Conservation (phyloP, 768 basidiomycete genomes). For the Mycena olivaceomarginata region DNA sequence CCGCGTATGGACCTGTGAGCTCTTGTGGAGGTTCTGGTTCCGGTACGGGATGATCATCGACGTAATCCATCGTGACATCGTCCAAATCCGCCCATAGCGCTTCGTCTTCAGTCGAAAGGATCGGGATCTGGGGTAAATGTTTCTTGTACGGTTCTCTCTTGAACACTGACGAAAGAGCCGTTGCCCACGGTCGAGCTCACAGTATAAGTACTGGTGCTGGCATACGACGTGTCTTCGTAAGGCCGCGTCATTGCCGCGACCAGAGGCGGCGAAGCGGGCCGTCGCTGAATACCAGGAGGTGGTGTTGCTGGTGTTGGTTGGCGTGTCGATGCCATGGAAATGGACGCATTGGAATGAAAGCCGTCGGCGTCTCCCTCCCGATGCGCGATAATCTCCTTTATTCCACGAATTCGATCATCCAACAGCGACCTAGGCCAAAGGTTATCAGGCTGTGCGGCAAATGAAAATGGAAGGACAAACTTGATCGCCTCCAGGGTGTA, state of each 20-base stretch:
- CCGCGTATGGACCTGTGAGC: constrained; percentile 40
- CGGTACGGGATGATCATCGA: constrained; percentile 47
- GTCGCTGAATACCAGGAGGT: background rate
- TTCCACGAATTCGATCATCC: constrained; percentile 60
- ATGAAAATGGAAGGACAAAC: constrained; percentile 51
- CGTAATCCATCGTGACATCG: constrained; percentile 58
- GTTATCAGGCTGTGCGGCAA: background rate
- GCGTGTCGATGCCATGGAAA: constrained; percentile 10
- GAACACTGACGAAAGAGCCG: constrained; percentile 17
- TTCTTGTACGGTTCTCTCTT: constrained; percentile 25
- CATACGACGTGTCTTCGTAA: constrained; percentile 24
- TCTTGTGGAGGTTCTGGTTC: constrained; percentile 36
- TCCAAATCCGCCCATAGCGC: constrained; percentile 68
- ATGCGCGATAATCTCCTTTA: constrained; percentile 58
- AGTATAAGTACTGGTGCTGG: constrained; percentile 17
- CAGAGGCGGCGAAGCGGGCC: constrained; percentile 1
- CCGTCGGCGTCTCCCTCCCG: constrained; percentile 33
- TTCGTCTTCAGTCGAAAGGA: constrained; percentile 62
- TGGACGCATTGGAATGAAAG: background rate
- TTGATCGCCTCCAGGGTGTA: constrained; percentile 61
- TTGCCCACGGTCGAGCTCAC: constrained; percentile 6
- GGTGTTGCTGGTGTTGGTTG: constrained; percentile 21
- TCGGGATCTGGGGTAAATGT: constrained; percentile 24
- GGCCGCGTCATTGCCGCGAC: constrained; percentile 12
- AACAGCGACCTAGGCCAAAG: constrained; percentile 37